A percentile compares a stretch with the other conserved stretches of the same genome.
phyloP scores from a whole-genome alignment of 2,329 filamentous ascomycete species.

The Neonectria neomacrospora region DNA sequence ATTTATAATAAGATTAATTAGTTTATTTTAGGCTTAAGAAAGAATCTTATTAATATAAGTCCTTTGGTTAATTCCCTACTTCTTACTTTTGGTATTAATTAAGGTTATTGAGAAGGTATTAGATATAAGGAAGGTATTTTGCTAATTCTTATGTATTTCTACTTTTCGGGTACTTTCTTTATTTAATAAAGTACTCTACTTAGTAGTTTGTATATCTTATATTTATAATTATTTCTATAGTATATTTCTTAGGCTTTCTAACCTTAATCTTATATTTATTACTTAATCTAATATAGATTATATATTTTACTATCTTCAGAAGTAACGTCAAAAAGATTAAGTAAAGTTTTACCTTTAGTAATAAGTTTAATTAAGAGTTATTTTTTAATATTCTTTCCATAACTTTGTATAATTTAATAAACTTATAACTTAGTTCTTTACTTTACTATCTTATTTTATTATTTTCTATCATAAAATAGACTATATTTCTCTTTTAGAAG shows the following conservation, averaged over 20 bases:
- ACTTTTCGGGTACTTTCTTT: background rate
- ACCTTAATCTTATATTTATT: no score
- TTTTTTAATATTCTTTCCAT: conserved; percentile 28
- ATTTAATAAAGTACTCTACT: conserved; percentile 32
- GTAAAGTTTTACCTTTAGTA: conserved; percentile 31
- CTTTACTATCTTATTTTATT: conserved; percentile 28
- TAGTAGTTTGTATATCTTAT: conserved; percentile 18
- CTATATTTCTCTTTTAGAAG: conserved; percentile 28
- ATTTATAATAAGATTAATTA: no score
- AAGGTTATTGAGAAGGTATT: background rate
- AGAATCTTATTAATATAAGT: no score
- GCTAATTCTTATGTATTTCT: background rate
- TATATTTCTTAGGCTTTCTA: no score
- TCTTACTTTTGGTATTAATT: no score
- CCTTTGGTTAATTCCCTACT: no score
- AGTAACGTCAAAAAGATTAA: conserved; percentile 35
- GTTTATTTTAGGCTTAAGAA: no score
- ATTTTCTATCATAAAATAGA: conserved; percentile 31
- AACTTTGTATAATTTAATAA: conserved; percentile 33
- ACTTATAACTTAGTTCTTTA: conserved; percentile 36
- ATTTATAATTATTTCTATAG: conserved; percentile 29
- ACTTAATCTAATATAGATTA: conserved; percentile 16
- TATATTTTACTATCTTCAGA: conserved; percentile 26
- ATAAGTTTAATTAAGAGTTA: conserved; percentile 39
- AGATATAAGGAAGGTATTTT: background rate